phyloP scores from a whole-genome alignment of 2,329 filamentous ascomycete species.

The Aspergillus phoenicis region DNA sequence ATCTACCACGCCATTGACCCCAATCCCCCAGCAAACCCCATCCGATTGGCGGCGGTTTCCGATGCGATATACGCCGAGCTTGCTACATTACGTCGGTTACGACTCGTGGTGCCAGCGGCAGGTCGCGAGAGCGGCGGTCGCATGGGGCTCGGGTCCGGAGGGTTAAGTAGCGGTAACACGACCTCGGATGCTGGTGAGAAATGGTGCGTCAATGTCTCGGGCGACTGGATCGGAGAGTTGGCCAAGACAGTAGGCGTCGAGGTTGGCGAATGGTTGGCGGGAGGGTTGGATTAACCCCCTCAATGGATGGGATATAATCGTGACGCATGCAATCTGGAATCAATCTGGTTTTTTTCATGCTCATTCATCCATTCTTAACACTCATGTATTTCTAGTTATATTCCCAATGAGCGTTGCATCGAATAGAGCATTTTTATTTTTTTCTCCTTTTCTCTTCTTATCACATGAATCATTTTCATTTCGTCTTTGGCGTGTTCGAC shows the following conservation, averaged over 20 bases:
- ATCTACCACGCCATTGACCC: constrained; percentile 53
- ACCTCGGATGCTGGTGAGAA: constrained; percentile 47
- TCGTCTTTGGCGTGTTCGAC: constrained; percentile 21
- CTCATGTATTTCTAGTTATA: constrained; percentile 5
- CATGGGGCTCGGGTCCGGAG: constrained; percentile 26
- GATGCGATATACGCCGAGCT: constrained; percentile 51
- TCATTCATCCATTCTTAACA: background rate
- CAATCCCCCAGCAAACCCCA: constrained; percentile 45
- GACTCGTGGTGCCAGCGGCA: constrained; percentile 49
- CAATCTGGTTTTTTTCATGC: constrained; percentile 1
- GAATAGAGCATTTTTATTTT: background rate
- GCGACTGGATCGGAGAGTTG: constrained; percentile 50
- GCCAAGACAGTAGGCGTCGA: constrained; percentile 49
- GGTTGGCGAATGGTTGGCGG: constrained; percentile 49
- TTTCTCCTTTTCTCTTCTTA: background rate
- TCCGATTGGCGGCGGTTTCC: constrained; percentile 40
- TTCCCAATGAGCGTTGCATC: constrained; percentile 4
- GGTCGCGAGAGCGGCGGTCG: constrained; percentile 35
- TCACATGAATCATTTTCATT: background rate
- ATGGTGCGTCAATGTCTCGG: constrained; percentile 52
- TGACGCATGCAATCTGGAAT: background rate
- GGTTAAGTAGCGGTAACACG: constrained; percentile 38
- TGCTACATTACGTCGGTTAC: constrained; percentile 49
- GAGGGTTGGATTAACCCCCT: constrained; percentile 36
- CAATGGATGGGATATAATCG: no score